Base-by-base conservation (phyloP, 169 alveolate species). In the Plasmodium berghei region DNA sequence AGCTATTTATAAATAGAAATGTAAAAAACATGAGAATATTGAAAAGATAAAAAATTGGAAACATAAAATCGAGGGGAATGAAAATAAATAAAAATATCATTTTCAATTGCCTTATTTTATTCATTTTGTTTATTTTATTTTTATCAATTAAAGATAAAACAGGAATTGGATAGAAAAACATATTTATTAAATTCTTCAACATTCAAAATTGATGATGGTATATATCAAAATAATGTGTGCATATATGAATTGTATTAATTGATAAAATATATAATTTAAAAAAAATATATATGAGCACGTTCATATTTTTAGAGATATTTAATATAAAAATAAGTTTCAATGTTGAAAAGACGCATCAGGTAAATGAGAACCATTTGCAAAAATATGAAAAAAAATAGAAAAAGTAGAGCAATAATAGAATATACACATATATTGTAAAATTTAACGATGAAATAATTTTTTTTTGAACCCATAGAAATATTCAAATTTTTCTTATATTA, bases 191-290 rank as follows among this genome's bases (percentile, higher is more conserved):
- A 83, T n/a, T 52, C 80, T 34, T 67, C 72, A 20, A 83, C 67
- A 16, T 54, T 8, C 14, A 61, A 83, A 67, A 46, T 83, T 5
- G 72, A 83, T 66, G 90, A 83, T 59, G 90, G 90, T 83, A 80
- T 9, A 3, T 0, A 58, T 42, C 10, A 26, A 64, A 46, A 74
- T 45, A 74, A 61, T 34, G 46, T 40, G n/a, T 16, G 42, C 10
- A 16, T 1, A 22, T 5, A 72, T 12, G 20, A 10, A 40, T 5
- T 54, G 9, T n/a, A 2, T 10, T 22, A 26, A 1, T n/a, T 54
- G 20, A 12, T 24, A 71, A 71, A 71, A 28, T 6, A 0, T n/a
- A 0, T 63, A 12, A 20, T 63, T 5, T 20, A 14, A 22, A 22
- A 62, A 22, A 22, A 22, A 22, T 9, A 18, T 62, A 62, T 18